Percentiles rank a stretch among this genome's conserved stretches.
phyloP scores from a whole-genome alignment of 192 early-diverging fungal species.

The Spizellomyces punctatus region DNA sequence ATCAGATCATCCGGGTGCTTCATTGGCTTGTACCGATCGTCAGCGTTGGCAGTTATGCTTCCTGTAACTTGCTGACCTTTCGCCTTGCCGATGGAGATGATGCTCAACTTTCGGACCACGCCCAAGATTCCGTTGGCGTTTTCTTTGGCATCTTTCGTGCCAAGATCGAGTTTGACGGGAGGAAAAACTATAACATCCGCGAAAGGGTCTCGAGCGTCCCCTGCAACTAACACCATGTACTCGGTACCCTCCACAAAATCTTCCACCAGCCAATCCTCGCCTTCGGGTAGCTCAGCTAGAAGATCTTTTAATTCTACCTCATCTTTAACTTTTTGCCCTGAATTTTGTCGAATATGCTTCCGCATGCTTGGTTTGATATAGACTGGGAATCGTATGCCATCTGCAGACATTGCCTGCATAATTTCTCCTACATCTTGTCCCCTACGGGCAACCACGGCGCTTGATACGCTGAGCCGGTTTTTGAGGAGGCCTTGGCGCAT shows the following conservation, averaged over 20 bases:
- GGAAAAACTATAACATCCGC: conserved; percentile 40
- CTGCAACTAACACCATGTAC: conserved; percentile 37
- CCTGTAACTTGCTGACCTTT: background rate
- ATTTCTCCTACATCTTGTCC: background rate
- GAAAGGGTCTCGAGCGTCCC: conserved; percentile 36
- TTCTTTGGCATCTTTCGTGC: background rate
- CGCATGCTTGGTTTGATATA: conserved; percentile 32
- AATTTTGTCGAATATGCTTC: conserved; percentile 8
- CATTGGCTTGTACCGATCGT: conserved; percentile 18
- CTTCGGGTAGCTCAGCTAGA: conserved; percentile 18
- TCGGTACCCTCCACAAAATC: conserved; percentile 27
- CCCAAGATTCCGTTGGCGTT: conserved; percentile 15
- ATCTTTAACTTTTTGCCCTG: conserved; percentile 19
- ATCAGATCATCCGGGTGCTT: conserved; percentile 38
- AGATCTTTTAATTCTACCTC: conserved; percentile 19
- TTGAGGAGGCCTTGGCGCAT: conserved; percentile 19
- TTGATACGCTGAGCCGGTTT: conserved; percentile 23
- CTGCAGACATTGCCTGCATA: background rate
- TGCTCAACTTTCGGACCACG: conserved; percentile 28
- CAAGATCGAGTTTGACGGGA: conserved; percentile 6
- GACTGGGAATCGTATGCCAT: conserved; percentile 30
- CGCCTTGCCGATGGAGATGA: conserved; percentile 1
- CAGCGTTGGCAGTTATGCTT: background rate
- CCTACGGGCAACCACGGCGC: conserved; percentile 1
- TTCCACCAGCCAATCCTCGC: conserved; percentile 33